Conservation (phyloP, 306 rosid genomes). For the Ochetophila trinervis region DNA sequence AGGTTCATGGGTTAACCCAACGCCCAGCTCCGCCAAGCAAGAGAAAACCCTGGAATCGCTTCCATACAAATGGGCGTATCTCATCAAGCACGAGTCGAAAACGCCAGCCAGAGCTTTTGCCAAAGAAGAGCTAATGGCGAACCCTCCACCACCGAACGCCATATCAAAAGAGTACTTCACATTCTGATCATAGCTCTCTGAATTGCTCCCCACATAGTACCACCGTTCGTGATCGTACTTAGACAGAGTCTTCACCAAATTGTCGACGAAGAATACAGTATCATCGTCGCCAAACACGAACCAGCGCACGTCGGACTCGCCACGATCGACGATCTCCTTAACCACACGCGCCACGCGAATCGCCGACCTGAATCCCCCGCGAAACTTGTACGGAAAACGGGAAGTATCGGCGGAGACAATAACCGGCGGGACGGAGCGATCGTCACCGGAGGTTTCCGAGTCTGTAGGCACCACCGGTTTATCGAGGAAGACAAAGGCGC, state of each 20-base stretch:
- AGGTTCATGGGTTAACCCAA: conserved; percentile 74
- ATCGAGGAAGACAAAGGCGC: conserved; percentile 72
- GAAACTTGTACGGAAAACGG: conserved; percentile 53
- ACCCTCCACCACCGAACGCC: conserved; percentile 98
- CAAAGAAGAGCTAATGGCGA: conserved; percentile 69
- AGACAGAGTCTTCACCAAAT: conserved; percentile 53
- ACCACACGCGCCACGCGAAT: conserved; percentile 85
- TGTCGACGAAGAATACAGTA: conserved; percentile 81
- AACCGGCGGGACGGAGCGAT: conserved; percentile 33
- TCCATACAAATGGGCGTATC: conserved; percentile 82
- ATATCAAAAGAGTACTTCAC: conserved; percentile 57
- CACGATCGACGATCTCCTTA: conserved; percentile 68
- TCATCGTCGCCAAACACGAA: conserved; percentile 93
- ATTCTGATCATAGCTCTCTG: conserved; percentile 85
- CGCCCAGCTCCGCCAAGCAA: conserved; percentile 85
- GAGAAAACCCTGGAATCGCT: conserved; percentile 83
- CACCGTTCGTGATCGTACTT: conserved; percentile 73
- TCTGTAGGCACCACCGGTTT: conserved; percentile 27
- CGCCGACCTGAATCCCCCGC: conserved; percentile 77
- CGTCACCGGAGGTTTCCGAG: background rate
- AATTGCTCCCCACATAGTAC: conserved; percentile 70
- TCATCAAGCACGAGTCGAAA: conserved; percentile 75
- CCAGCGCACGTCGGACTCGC: conserved; percentile 74
- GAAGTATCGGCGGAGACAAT: conserved; percentile 61
- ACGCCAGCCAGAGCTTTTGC: conserved; percentile 69